Evolutionary conservation across 352 stramenopile species (phyloP).

Genomic region (Pythium volutum): DNA sequence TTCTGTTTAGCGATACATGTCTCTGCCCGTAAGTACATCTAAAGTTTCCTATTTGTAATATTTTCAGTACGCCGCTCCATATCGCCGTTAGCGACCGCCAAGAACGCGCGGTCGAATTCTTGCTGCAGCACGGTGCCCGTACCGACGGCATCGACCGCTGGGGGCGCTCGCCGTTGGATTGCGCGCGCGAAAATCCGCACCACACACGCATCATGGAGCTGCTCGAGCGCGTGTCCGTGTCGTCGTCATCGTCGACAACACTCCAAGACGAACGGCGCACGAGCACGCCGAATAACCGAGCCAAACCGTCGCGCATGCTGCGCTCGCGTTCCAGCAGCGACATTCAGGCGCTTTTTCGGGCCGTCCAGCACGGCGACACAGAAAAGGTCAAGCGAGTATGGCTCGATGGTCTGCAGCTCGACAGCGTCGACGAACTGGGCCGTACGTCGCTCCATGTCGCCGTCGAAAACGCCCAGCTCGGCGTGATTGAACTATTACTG

Average conservation of each 20-base stretch:
- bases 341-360: slow-evolving; percentile 48
- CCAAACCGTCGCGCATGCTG: background rate
- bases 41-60: no score
- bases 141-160: slow-evolving; percentile 58
- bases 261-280: background rate
- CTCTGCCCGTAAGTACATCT: no score
- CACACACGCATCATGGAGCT: slow-evolving; percentile 47
- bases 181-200: slow-evolving; percentile 42
- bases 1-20: no score
- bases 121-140: slow-evolving; percentile 58
- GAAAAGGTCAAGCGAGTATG: slow-evolving; percentile 77
- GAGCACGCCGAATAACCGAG: background rate
- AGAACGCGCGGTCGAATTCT: slow-evolving; percentile 48
- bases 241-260: background rate
- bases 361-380: slow-evolving; percentile 58
- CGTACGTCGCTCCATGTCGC: slow-evolving; percentile 76
- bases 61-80: slow-evolving; percentile 71
- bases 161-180: slow-evolving; percentile 69
- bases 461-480: slow-evolving; percentile 64
- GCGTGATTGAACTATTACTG: slow-evolving; percentile 71
- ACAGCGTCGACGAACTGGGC: slow-evolving; percentile 47
- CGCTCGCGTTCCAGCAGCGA: slow-evolving; percentile 33
- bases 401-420: slow-evolving; percentile 61
- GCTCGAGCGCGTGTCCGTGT: slow-evolving; percentile 34
- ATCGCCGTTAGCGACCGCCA: slow-evolving; percentile 71